Evolutionary conservation across 1,284 basidiomycete genomes (phyloP).

Genomic region (Naganishia sp.): DNA sequence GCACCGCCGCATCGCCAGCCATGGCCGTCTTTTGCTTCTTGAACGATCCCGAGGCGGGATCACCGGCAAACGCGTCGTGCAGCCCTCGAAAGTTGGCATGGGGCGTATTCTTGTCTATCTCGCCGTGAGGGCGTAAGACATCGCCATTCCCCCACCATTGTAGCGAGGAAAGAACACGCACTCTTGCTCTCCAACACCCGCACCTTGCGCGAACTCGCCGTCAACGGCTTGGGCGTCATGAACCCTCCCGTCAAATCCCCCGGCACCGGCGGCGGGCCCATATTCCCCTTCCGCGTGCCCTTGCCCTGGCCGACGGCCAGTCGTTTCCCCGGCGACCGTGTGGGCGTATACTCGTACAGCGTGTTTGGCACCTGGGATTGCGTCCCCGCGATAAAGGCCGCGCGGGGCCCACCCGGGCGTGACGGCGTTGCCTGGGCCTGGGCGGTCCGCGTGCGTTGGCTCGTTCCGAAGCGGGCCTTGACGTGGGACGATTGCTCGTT

Average conservation of each 20-base stretch:
- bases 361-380: conserved; percentile 5
- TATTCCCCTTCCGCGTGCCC: not conserved
- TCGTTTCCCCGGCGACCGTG: conserved; percentile 21
- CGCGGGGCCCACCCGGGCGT: not conserved
- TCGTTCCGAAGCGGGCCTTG: conserved; percentile 23
- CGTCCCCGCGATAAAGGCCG: not conserved
- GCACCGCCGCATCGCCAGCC: not conserved
- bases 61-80: conserved; percentile 23
- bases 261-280: conserved; percentile 21
- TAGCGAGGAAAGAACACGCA: not conserved
- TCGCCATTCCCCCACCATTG: not conserved
- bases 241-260: not conserved
- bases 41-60: not conserved
- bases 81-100: conserved; percentile 18
- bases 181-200: conserved; percentile 1
- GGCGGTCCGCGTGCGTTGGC: conserved; percentile 8
- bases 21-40: conserved; percentile 10
- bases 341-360: conserved; percentile 14
- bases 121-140: not conserved
- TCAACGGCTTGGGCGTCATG: conserved; percentile 10
- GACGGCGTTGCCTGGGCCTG: conserved; percentile 22
- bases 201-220: conserved; percentile 5
- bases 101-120: not conserved
- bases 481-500: conserved; percentile 25
- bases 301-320: not conserved